Evolutionary conservation across 2,329 filamentous ascomycete species (phyloP), one percentile per base, ranked within the genome.

Genomic region (Chaetomium sp.): DNA sequence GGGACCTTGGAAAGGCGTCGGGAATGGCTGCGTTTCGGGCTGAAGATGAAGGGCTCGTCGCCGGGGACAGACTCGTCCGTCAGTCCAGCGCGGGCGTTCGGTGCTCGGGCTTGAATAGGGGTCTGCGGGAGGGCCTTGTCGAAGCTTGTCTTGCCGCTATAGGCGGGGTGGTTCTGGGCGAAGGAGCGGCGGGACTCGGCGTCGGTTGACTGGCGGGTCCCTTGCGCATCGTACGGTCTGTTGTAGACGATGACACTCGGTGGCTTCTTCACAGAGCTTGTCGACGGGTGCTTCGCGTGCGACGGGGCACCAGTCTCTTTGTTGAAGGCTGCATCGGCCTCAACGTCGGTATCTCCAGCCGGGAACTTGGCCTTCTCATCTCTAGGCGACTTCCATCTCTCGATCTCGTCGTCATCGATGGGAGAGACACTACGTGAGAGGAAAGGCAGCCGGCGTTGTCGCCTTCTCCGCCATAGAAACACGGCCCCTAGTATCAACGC

Each of bases 351-450:
- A 10, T 68, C 67, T 35, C 31, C 66, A 33, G 45, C 65, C 4
- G 33, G 66, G 31, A 66, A 65, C 1, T 49, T 59, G 19, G 59
- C 58, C 64, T 73, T 72, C 56, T 72, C 72, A 53, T 57, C 59
- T 19, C 68, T 60, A 0, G 70, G 67, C 4, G 77, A 75, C 71
- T 85, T 87, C 87, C 87, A 89, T 4, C 84, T 86, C 69, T 85
- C 84, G 65, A 89, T 89, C 73, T 89, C 87, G 65, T 88, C 85
- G 70, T 89, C 87, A 67, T 84, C 81, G 65, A 89, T 87, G 13
- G 87, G 86, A 0, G 85, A 85, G 53, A 85, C 84, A 56, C 84
- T 85, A 58, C 86, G 78, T 58, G 80, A 78, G 68, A 84, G 79
- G 62, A 87, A 78, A 4, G 77, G 78, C 13, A 73, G 68, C 38